Conservation (phyloP, 805 yeast genomes). For the Candida yuanshanica region DNA sequence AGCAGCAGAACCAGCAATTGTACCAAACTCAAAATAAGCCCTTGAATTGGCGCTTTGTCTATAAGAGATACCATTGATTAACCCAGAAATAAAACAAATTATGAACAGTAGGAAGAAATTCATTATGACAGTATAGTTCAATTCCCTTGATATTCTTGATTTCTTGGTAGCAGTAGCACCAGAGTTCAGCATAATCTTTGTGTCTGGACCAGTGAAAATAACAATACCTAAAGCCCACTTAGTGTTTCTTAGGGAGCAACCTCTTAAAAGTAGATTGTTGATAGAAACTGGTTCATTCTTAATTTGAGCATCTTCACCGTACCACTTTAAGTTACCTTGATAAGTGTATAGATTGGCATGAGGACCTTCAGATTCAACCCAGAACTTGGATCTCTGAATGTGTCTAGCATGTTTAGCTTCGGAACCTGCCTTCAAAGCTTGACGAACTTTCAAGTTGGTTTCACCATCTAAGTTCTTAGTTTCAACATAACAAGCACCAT, state of each 20-base stretch:
- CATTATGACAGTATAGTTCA: constrained; percentile 62
- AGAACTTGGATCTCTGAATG: constrained; percentile 44
- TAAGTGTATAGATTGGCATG: constrained; percentile 69
- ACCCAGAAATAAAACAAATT: constrained; percentile 63
- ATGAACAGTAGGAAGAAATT: constrained; percentile 61
- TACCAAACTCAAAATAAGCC: constrained; percentile 61
- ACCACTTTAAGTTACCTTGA: constrained; percentile 59
- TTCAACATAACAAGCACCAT: constrained; percentile 66
- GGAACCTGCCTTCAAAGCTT: constrained; percentile 56
- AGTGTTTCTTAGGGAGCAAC: constrained; percentile 73
- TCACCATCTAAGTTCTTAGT: constrained; percentile 81
- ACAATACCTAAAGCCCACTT: constrained; percentile 81
- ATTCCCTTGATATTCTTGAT: constrained; percentile 67
- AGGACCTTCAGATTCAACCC: constrained; percentile 77
- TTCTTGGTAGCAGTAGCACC: constrained; percentile 76
- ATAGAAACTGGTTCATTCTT: constrained; percentile 61
- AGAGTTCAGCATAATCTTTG: constrained; percentile 77
- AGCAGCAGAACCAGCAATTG: constrained; percentile 60
- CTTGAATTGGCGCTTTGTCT: constrained; percentile 42
- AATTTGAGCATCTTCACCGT: constrained; percentile 29
- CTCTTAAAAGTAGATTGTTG: constrained; percentile 66
- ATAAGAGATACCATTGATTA: constrained; percentile 67
- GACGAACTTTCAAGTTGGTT: constrained; percentile 69
- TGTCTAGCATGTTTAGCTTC: constrained; percentile 41
- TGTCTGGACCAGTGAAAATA: constrained; percentile 69